Percentiles rank a stretch among this genome's conserved stretches.
Conservation (phyloP, 352 stramenopile species). For the Globisporangium irregulare region DNA sequence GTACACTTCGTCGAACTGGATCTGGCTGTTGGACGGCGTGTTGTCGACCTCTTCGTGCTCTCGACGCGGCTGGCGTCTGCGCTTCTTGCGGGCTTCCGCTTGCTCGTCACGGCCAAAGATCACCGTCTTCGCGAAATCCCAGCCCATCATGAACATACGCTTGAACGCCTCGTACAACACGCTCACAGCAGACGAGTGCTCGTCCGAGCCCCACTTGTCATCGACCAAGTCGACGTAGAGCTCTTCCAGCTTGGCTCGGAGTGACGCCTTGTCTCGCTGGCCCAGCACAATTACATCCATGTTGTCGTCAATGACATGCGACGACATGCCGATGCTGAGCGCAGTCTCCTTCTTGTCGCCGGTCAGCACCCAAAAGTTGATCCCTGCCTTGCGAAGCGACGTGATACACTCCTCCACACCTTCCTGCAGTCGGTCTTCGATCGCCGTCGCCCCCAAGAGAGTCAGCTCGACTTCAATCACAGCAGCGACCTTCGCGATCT, state of each 20-base stretch:
- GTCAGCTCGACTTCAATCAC: conserved; percentile 86
- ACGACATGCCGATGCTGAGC: conserved; percentile 87
- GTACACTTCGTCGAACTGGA: conserved; percentile 73
- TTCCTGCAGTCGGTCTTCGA: conserved; percentile 93
- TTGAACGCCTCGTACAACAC: conserved; percentile 81
- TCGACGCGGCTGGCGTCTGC: conserved; percentile 45
- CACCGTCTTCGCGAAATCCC: conserved; percentile 62
- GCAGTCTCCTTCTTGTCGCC: conserved; percentile 90
- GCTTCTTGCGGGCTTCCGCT: conserved; percentile 65
- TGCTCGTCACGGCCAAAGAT: conserved; percentile 72
- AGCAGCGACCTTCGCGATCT: conserved; percentile 72
- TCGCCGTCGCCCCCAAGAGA: conserved; percentile 88
- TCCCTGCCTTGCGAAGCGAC: conserved; percentile 90
- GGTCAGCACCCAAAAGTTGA: conserved; percentile 97
- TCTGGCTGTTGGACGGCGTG: conserved; percentile 32
- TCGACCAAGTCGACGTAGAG: conserved; percentile 86
- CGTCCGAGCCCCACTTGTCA: conserved; percentile 84
- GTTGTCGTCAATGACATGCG: conserved; percentile 87
- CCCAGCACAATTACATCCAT: conserved; percentile 89
- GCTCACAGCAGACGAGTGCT: conserved; percentile 70
- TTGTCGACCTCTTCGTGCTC: conserved; percentile 31
- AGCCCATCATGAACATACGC: conserved; percentile 60
- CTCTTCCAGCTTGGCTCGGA: conserved; percentile 77
- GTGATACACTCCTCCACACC: conserved; percentile 92
- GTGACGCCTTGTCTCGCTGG: conserved; percentile 72